Base-by-base conservation (phyloP, 345 rosid genomes). In the Viola odorata region DNA sequence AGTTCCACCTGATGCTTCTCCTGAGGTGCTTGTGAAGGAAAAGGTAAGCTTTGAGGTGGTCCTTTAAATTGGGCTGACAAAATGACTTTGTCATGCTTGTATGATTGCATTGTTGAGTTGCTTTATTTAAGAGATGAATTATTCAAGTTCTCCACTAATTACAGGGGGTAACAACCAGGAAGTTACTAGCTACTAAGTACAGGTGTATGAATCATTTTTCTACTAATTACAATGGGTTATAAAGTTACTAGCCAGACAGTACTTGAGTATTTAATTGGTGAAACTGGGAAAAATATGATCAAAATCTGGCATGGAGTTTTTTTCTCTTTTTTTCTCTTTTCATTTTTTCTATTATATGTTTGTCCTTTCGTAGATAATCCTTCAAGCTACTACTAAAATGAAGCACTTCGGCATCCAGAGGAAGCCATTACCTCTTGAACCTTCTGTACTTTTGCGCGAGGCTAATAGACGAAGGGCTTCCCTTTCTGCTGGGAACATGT, bases 391-490 rank as follows among this genome's bases (percentile, higher is more conserved):
- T 72, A 78, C 89, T 40, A 85, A 79, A 72, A 74, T 63, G 64
- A 88, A 84, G 81, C 89, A 82, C 82, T 94, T 94, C 65, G 83
- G 88, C 69, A 90, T 94, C 75, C 95, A 88, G 64, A 82, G 83
- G 74, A 94, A 84, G 74, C 81, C 82, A 55, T 77, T 94, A 81
- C 96, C 99, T 72, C 86, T 94, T 70, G 99, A 94, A 80, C 99
- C 99, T 63, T 82, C 95, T 64, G 81, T 86, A 53, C 88, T 94
- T 69, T 63, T 94, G 71, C 96, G 97, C 14, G 95, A 90, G 81
- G 99, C 99, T 75, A 94, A 94, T 64, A 67, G 96, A 63, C 79
- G 95, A 55, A 86, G 99, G 74, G 99, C 97, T 74, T 90, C 97
- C 67, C 91, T 94, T 70, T 90, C 97, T 82, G 89, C 91, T 73